These are phyloP conservation scores for Simmondsia chinensis DNA, from an alignment of 148 eudicot species.

Conservation along the genomic window DNA sequence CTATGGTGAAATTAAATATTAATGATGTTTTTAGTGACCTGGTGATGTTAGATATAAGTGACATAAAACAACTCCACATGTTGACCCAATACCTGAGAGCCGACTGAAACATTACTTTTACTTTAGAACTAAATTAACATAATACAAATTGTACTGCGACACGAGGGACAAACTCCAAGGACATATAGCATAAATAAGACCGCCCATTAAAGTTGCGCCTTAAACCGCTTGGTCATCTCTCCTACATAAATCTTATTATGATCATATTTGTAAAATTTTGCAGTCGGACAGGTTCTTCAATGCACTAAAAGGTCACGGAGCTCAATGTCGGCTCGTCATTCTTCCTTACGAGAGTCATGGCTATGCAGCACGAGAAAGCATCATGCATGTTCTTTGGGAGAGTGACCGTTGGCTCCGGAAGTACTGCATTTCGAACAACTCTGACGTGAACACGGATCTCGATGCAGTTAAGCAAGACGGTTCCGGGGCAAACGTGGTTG, in stretches of 20 bases:
- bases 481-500: conserved; percentile 11
- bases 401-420: conserved; percentile 93
- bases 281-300: conserved; percentile 93
- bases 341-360: conserved; percentile 98
- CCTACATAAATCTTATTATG: background rate
- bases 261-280: conserved; percentile 8
- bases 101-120: no score
- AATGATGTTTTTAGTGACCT: no score
- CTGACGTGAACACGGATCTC: conserved; percentile 25
- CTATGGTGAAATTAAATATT: no score
- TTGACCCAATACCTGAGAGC: no score
- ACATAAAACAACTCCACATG: no score
- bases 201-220: background rate
- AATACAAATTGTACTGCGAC: no score
- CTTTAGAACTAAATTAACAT: no score
- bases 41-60: no score
- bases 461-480: conserved; percentile 21
- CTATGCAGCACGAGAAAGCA: conserved; percentile 87
- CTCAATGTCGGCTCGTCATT: conserved; percentile 74
- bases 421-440: conserved; percentile 50
- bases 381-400: conserved; percentile 99
- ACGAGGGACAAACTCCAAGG: no score
- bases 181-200: no score
- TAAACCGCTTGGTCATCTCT: background rate
- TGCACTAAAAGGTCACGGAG: conserved; percentile 97